These are phyloP conservation scores for Stephania yunnanensis DNA, from an alignment of 164 flowering plant genomes.

Conservation along the genomic window DNA sequence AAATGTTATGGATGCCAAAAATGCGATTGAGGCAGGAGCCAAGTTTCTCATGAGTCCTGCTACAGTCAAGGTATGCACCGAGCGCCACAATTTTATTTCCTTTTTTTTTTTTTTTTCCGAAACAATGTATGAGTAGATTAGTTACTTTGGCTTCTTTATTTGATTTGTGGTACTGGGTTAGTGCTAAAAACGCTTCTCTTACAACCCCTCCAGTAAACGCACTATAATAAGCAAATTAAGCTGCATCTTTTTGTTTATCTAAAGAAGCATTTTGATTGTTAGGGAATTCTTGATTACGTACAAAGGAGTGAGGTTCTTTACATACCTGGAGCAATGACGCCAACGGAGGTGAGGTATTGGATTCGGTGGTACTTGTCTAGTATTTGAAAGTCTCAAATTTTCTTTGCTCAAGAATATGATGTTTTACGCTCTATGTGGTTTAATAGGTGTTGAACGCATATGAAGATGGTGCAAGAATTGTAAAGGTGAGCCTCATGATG, in stretches of 20 bases:
- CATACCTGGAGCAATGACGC: slow-evolving; percentile 86
- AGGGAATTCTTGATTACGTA: slow-evolving; percentile 49
- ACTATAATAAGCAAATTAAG: background rate
- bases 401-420: background rate
- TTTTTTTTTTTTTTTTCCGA: too few species aligned
- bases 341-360: slow-evolving; percentile 61
- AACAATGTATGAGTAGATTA: background rate
- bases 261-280: slow-evolving; percentile 11
- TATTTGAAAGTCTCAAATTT: background rate
- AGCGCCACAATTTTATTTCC: background rate
- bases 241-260: background rate
- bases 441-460: slow-evolving; percentile 12
- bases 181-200: background rate
- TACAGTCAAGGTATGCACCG: slow-evolving; percentile 43
- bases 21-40: slow-evolving; percentile 60
- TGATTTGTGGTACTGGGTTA: background rate
- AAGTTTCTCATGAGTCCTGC: slow-evolving; percentile 87
- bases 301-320: slow-evolving; percentile 43
- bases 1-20: slow-evolving; percentile 46
- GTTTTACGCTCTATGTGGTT: too few species aligned
- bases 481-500: slow-evolving; percentile 20
- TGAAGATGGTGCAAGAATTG: slow-evolving; percentile 24
- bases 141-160: background rate
- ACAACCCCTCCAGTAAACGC: background rate
- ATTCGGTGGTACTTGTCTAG: background rate